A percentile compares a stretch with the other conserved stretches of the same genome.
Evolutionary conservation across 2,329 filamentous ascomycete genomes (phyloP).

Genomic region (Monosporascus ibericus): DNA sequence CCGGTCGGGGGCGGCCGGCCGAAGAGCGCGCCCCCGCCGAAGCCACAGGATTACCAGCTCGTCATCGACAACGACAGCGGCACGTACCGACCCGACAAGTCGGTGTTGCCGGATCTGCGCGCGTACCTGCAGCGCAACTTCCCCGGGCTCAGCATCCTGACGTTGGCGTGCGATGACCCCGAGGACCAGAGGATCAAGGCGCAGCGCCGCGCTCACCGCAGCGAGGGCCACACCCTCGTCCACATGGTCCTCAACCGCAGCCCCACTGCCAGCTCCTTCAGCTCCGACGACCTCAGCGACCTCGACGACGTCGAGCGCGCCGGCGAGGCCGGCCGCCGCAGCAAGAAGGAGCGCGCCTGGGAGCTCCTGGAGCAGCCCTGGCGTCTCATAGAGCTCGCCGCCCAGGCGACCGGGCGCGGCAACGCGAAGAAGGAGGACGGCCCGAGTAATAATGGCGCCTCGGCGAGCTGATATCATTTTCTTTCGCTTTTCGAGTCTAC

Average conservation of each 20-base stretch:
- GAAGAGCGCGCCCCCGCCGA: conserved; percentile 33
- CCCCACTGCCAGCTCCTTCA: conserved; percentile 40
- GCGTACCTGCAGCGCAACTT: conserved; percentile 67
- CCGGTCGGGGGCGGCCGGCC: conserved; percentile 41
- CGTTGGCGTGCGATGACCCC: conserved; percentile 74
- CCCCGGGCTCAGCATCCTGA: conserved; percentile 67
- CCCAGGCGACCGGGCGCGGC: background rate
- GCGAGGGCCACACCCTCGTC: conserved; percentile 40
- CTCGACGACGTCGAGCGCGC: conserved; percentile 38
- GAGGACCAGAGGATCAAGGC: conserved; percentile 69
- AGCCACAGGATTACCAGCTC: conserved; percentile 67
- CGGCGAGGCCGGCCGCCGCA: conserved; percentile 34
- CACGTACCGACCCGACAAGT: conserved; percentile 82
- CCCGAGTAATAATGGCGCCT: background rate
- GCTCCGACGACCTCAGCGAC: conserved; percentile 47
- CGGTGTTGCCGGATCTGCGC: conserved; percentile 65
- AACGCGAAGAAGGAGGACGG: background rate
- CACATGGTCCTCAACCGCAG: conserved; percentile 53
- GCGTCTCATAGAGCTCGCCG: conserved; percentile 30
- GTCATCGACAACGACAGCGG: conserved; percentile 94
- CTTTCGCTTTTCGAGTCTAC: too few relatives aligned
- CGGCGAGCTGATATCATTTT: background rate
- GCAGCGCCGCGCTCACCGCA: conserved; percentile 70
- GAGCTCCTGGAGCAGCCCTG: conserved; percentile 46
- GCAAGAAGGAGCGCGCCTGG: conserved; percentile 45